Base-by-base conservation (phyloP, 345 rosid genomes). In the Excoecaria agallocha region DNA sequence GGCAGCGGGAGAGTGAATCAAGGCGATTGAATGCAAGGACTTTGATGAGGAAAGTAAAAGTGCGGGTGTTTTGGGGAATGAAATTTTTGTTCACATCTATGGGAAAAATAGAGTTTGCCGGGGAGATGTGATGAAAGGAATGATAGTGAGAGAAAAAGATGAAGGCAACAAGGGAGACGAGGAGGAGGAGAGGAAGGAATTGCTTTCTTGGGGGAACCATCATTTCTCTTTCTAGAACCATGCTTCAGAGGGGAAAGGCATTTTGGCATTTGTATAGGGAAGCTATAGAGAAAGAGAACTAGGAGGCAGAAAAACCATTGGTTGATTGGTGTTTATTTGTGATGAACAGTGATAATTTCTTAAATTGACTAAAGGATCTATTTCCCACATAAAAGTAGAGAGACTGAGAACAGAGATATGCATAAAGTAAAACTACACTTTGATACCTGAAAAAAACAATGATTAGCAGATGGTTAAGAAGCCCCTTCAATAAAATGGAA, bases 1-100 rank as follows among this genome's bases (percentile, higher is more conserved):
- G 96, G 84, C 98, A 93, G 76, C 99, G 97, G 80, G 93, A 80
- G 66, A 95, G 90, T 17, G 99, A 87, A 74, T 77, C 86, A 62
- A 89, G 89, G 74, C 99, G 99, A 74, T 93, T 85, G 70, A 74
- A 95, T 68, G 97, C 90, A 30, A 95, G 98, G 75, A 93, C 84
- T 75, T 93, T 90, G 88, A 93, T 88, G 50, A 86, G 79, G 82
- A 90, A 84, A 48, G 93, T 73, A 86, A 91, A 88, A 22, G 41
- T 43, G 5, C 57, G 38, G 62, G 20, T 4, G 8, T 45, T 63
- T n/a, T 38, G 78, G 30, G 48, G 59, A 65, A 51, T 48, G 43
- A 35, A 30, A 43, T 37, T n/a, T 37, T 50, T 50, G 66, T 46
- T 45, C 22, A 7, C 11, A 58, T 35, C 7, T 1, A 24, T 35